Base-by-base conservation (phyloP, 768 basidiomycete genomes). In the Naganishia kalamii region DNA sequence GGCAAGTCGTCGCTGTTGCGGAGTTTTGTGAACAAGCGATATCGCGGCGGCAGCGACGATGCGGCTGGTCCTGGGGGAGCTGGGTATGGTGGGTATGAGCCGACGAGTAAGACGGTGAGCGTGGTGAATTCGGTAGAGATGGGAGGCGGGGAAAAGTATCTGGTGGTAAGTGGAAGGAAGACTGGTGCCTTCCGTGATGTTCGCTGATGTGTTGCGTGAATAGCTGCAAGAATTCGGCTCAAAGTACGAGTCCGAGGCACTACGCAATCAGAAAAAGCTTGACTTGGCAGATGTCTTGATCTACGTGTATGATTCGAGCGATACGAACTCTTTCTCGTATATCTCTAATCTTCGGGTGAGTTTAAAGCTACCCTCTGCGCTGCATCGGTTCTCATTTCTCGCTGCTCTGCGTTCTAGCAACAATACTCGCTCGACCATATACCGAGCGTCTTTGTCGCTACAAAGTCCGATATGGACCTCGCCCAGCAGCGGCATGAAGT, bases 181-280 rank as follows among this genome's bases (percentile, higher is more conserved):
- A 11, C 43, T 21, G 47, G 11, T n/a, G 11, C n/a, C n/a, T 33
- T 19, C 49, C 12, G 11, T 30, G 33, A 13, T 51, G 17, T 35
- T 33, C 25, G 19, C 46, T 30, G 27, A 25, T 49, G 13, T 27
- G 4, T 48, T 65, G 32, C 71, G n/a, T n/a, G n/a, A n/a, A n/a
- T n/a, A 96, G 94, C 80, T 99, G 51, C 94, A 97, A 82, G 94
- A 99, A 73, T 98, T 97, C 75, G 94, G 94, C 17, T 92, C 90
- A 43, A 88, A 88, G 76, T 96, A 94, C 71, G 94, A 99, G 79
- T 83, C 89, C 0, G 94, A 97, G 77, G 87, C 85, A 11, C 80
- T 98, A 63, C 85, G 92, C 67, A 91, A 88, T 77, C 82, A 86
- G 41, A 94, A 91, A 81, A 96, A 92, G 80, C 86, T 87, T 33